phyloP scores from a whole-genome alignment of 2,329 filamentous ascomycete species.

The Epicoccum sorghinum region DNA sequence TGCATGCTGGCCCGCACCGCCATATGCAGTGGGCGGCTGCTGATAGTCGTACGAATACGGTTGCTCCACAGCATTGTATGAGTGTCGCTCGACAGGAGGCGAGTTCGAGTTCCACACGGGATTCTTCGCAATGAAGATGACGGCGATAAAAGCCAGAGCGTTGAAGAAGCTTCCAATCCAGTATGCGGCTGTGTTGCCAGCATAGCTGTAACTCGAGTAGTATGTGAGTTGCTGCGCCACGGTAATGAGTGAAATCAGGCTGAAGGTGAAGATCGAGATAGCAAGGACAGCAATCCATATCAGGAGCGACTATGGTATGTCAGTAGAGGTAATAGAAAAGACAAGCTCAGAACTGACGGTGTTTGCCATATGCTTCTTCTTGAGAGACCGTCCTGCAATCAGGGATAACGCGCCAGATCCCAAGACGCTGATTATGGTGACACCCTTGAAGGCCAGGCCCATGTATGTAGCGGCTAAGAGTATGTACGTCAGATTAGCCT shows the following conservation, averaged over 20 bases:
- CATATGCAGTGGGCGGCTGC: not conserved
- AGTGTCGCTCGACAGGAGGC: not conserved
- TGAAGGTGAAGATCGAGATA: not conserved
- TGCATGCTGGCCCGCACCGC: not conserved
- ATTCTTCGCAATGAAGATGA: conserved; percentile 12
- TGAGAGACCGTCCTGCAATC: conserved; percentile 1
- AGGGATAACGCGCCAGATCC: conserved; percentile 7
- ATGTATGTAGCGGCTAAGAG: not conserved
- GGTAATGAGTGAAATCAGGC: not conserved
- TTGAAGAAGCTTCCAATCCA: not conserved
- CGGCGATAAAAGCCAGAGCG: not conserved
- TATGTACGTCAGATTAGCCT: not conserved
- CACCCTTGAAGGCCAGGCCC: not conserved
- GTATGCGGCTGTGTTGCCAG: not conserved
- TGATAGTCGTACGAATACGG: not conserved
- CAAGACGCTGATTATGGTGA: not conserved
- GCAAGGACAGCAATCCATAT: conserved; percentile 3
- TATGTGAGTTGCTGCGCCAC: not conserved
- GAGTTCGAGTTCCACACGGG: not conserved
- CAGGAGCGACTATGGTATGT: conserved; percentile 6
- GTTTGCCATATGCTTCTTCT: not conserved
- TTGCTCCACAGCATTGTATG: not conserved
- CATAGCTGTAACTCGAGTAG: not conserved
- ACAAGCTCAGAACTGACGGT: not conserved
- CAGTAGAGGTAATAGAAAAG: not conserved